Conservation (phyloP, 345 rosid species). For the Salix suchowensis region DNA sequence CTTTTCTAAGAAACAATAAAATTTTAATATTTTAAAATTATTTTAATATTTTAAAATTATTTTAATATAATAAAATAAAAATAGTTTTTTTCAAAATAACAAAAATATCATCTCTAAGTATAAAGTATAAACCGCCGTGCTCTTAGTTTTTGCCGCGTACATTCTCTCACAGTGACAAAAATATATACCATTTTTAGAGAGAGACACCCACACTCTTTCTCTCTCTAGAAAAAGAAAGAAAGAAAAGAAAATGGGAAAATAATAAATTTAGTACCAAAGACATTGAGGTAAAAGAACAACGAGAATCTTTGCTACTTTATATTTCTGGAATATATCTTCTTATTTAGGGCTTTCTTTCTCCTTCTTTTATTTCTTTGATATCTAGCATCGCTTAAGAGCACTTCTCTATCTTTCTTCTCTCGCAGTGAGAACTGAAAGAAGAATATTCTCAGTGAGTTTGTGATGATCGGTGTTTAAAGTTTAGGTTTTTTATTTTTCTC, state of each 20-base stretch:
- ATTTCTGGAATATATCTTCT: neutral
- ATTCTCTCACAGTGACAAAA: neutral
- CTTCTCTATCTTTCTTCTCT: conserved; percentile 4
- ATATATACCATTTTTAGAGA: neutral
- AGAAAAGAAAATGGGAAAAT: neutral
- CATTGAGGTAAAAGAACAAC: neutral
- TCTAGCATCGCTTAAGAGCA: neutral
- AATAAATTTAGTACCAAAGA: neutral
- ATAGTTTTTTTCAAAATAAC: too few species aligned
- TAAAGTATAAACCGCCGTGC: neutral
- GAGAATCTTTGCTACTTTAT: neutral
- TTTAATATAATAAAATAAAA: too few species aligned
- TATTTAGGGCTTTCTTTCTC: neutral
- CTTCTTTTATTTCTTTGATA: conserved; percentile 9
- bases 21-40: too few species aligned
- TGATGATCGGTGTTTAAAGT: neutral
- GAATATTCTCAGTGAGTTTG: conserved; percentile 5
- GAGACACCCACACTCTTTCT: neutral
- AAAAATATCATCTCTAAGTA: too few species aligned
- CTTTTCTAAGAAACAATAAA: too few species aligned
- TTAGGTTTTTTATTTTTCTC: neutral
- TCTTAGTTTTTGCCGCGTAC: conserved; percentile 3
- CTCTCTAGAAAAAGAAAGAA: neutral
- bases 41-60: too few species aligned
- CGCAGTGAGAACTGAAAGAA: neutral